Base-by-base conservation (phyloP, 2,329 filamentous ascomycete species). In the Moelleriella libera region DNA sequence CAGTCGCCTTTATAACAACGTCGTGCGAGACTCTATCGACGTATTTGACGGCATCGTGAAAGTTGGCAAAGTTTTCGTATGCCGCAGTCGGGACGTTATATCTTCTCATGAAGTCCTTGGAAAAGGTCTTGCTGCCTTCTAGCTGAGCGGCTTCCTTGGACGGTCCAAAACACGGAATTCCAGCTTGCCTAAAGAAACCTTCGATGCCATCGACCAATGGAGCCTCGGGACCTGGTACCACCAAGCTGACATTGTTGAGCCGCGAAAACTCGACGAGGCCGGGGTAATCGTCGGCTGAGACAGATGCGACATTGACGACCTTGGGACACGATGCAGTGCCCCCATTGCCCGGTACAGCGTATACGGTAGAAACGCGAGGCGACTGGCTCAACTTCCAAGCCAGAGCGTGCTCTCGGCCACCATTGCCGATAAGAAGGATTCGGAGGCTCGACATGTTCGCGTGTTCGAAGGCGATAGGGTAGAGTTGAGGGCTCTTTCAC, bases 61-160 rank as follows among this genome's bases (percentile, higher is more conserved):
- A 89, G 57, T 85, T 75, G 63, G 74, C 79, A 61, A 97, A 96
- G 69, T 94, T 96, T 64, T 83, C 79, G 68, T 95, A 97, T 40
- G 78, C 80, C 12, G 92, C 92, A 1, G 92, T 97, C 39, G 90
- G 89, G 57, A 98, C 94, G 58, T 76, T 76, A 68, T 94, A 80
- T 54, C 83, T 81, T 65, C 85, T 83, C 92, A 97, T 98, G 62
- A 97, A 97, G 65, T 97, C 89, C 64, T 98, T 98, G 52, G 86
- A 88, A 65, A 94, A 97, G 9, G 90, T 86, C 72, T 98, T 98
- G 69, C 86, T 94, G 50, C 92, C 92, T 67, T 98, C 92, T 76
- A 98, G 87, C 43, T 78, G 77, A 14, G 92, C 89, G 28, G 92
- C 90, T 45, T 80, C 79, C 67, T 85, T 81, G 49, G 82, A 85